Evolutionary conservation across 495 filamentous ascomycete species (phyloP), one percentile per base, ranked within the genome.

Genomic region (Massariosphaeria phaeospora): DNA sequence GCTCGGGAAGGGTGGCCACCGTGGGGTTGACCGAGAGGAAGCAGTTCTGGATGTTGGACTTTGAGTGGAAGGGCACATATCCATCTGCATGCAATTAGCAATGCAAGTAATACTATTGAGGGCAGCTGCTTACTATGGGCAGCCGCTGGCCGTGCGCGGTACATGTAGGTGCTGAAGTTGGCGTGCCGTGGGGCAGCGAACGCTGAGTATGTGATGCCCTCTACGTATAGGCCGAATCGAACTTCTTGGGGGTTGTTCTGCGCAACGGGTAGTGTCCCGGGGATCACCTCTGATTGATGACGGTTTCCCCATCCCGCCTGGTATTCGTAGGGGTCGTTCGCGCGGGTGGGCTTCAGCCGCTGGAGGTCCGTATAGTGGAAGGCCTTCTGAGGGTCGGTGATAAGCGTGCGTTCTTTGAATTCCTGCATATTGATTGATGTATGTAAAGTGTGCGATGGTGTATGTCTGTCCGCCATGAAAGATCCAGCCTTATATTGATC

Each of bases 341-440:
- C 69, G 27, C 71, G 64, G n/a, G 71, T 74, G 0, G 71, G 71
- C 48, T 72, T 72, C 26, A 67, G 64, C 20, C 59, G 59, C 61
- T 70, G 69, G n/a, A 70, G 69, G 43, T 74, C 71, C 18, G 71
- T 72, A 46, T 69, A 74, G 57, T 74, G 71, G 49, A 74, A 74
- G 61, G 67, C 69, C 58, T 70, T 70, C 45, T 68, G 67, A 15
- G 70, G 63, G 64, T 74, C 70, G 25, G 66, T 72, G 58, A 62
- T 53, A 12, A 61, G 57, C 27, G 43, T 25, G 43, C 69, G 60
- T 49, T 62, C 53, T 31, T 66, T 66, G 52, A 70, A 48, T 23
- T 55, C 43, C 9, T 50, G 51, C 57, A 61, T 61, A 17, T 20
- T 54, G 44, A 43, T 18, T 49, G 36, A 7, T 7, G 13, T 17